phyloP scores from a whole-genome alignment of 2,329 filamentous ascomycete species.

The Penicillium sp. region DNA sequence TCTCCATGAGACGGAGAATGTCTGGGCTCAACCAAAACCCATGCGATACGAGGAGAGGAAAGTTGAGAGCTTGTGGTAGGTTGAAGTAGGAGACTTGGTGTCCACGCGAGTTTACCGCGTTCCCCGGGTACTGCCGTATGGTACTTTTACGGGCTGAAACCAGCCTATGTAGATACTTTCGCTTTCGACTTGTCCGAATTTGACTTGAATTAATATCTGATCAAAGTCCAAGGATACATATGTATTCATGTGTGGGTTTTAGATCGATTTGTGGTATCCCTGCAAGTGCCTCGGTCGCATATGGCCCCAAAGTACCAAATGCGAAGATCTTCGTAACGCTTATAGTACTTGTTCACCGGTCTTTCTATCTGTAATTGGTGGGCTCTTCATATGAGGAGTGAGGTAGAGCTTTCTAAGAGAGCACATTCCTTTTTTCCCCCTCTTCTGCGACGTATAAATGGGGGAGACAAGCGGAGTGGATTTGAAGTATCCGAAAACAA shows the following conservation, averaged over 20 bases:
- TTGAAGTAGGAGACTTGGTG: conserved; percentile 19
- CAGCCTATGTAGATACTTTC: background rate
- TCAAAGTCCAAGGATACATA: background rate
- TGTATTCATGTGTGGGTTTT: background rate
- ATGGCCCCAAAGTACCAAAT: background rate
- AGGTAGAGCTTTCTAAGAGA: background rate
- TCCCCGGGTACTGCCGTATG: conserved; percentile 19
- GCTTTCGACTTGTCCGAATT: background rate
- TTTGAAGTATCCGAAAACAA: conserved; percentile 3
- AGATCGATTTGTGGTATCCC: background rate
- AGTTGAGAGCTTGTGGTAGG: conserved; percentile 9
- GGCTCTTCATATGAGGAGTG: background rate
- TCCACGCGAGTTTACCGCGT: conserved; percentile 35
- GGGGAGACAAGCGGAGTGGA: background rate
- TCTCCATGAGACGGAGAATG: conserved; percentile 38
- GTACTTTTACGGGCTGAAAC: conserved; percentile 23
- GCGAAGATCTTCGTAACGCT: background rate
- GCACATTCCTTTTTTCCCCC: background rate
- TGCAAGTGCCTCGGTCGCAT: conserved; percentile 2
- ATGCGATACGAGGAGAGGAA: conserved; percentile 19
- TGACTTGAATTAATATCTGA: background rate
- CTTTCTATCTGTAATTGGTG: background rate
- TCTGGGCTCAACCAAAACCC: conserved; percentile 25
- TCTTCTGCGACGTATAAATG: background rate
- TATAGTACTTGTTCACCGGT: background rate